phyloP scores from a whole-genome alignment of 306 rosid species.

The Quercus wislizeni region DNA sequence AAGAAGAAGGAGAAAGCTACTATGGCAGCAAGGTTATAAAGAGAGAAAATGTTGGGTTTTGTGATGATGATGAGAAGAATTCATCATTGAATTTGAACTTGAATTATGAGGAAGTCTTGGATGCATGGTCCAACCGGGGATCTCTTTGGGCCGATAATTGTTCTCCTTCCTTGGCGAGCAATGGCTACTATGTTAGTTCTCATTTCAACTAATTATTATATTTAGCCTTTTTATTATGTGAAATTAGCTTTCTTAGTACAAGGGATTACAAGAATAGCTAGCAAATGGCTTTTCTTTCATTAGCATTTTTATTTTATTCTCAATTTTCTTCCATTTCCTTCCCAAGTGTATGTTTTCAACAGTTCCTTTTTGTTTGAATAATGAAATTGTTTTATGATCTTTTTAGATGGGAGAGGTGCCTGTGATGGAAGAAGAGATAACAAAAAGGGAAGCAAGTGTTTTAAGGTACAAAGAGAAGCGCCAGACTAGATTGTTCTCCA shows the following conservation, averaged over 20 bases:
- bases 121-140: conserved; percentile 84
- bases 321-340: too few relatives aligned
- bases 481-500: conserved; percentile 72
- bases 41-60: conserved; percentile 47
- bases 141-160: conserved; percentile 60
- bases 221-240: not conserved
- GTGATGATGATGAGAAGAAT: conserved; percentile 47
- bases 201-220: not conserved
- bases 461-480: conserved; percentile 80
- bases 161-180: conserved; percentile 42
- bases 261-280: not conserved
- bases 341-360: too few relatives aligned
- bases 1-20: conserved; percentile 30
- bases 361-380: not conserved
- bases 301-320: too few relatives aligned
- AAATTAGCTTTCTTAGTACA: not conserved
- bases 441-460: conserved; percentile 81
- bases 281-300: too few relatives aligned
- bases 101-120: conserved; percentile 77
- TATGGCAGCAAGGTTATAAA: conserved; percentile 15
- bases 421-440: conserved; percentile 57
- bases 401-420: conserved; percentile 84
- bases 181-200: conserved; percentile 56
- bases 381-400: not conserved
- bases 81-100: conserved; percentile 63